Conservation (phyloP, 768 basidiomycete species). For the Naganishia onofrii region DNA sequence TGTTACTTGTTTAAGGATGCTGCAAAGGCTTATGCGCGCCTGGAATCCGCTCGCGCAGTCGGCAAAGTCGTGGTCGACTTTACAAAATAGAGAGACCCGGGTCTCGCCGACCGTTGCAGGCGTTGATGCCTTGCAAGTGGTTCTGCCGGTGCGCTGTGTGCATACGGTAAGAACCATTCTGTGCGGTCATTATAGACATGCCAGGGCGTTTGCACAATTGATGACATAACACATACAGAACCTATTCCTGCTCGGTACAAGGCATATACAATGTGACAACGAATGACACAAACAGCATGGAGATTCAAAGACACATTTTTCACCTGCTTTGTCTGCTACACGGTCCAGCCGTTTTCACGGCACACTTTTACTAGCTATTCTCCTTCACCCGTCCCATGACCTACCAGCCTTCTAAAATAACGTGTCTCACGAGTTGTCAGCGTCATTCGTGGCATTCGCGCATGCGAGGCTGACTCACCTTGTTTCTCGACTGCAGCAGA, state of each 20-base stretch:
- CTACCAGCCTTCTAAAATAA: no score
- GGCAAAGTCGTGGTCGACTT: constrained; percentile 66
- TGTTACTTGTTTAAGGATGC: constrained; percentile 53
- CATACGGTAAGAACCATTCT: no score
- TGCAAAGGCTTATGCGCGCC: constrained; percentile 63
- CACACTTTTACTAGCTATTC: no score
- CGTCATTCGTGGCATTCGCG: no score
- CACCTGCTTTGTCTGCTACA: neutral
- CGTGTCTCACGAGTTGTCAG: no score
- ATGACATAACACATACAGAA: neutral
- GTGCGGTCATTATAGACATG: no score
- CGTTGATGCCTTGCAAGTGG: no score
- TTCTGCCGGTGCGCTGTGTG: no score
- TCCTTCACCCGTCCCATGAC: no score
- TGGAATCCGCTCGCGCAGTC: constrained; percentile 60
- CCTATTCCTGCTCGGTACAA: neutral
- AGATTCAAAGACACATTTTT: neutral
- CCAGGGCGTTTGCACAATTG: neutral
- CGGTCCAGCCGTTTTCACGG: no score
- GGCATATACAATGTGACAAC: neutral
- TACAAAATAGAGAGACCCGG: neutral
- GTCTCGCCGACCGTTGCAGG: neutral
- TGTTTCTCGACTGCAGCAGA: neutral
- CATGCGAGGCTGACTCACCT: neutral
- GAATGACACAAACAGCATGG: neutral